Evolutionary conservation across 2,329 filamentous ascomycete species (phyloP).

Genomic region (Aspergillus sp.): DNA sequence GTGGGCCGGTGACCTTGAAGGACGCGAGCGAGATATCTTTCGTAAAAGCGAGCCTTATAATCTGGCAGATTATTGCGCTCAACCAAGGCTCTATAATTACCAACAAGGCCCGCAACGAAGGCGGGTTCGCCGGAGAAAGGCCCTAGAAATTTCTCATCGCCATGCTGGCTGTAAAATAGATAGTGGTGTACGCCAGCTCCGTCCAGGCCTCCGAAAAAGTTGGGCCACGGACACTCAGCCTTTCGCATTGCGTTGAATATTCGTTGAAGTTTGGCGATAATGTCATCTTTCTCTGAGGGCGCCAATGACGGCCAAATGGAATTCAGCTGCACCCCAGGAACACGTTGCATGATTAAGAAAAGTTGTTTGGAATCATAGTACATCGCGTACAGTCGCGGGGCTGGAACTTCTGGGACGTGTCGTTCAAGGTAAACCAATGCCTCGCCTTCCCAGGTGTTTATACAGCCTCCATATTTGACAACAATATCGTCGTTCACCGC

Average conservation of each 20-base stretch:
- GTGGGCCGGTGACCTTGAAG: constrained; percentile 29
- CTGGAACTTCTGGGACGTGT: constrained; percentile 26
- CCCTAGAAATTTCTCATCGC: constrained; percentile 19
- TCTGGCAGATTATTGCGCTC: constrained; percentile 23
- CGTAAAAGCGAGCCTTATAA: constrained; percentile 29
- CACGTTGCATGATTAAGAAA: constrained; percentile 30
- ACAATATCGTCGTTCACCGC: constrained; percentile 27
- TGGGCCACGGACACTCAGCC: constrained; percentile 25
- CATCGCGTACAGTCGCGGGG: constrained; percentile 33
- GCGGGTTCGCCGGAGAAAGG: constrained; percentile 25
- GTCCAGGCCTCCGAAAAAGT: constrained; percentile 27
- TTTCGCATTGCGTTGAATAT: constrained; percentile 25
- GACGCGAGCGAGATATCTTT: constrained; percentile 25
- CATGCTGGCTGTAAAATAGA: constrained; percentile 24
- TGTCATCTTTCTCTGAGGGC: constrained; percentile 26
- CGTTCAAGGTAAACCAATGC: constrained; percentile 25
- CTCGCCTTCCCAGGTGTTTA: constrained; percentile 11
- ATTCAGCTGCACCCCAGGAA: constrained; percentile 21
- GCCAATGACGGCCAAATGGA: constrained; percentile 27
- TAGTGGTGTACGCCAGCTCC: constrained; percentile 25
- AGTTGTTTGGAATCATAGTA: constrained; percentile 23
- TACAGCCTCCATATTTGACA: constrained; percentile 23
- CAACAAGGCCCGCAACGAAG: constrained; percentile 26
- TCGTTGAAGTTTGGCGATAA: constrained; percentile 24
- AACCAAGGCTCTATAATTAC: constrained; percentile 24